These are phyloP conservation scores for Globisporangium nunn DNA, from an alignment of 352 stramenopile species.

Conservation along the genomic window DNA sequence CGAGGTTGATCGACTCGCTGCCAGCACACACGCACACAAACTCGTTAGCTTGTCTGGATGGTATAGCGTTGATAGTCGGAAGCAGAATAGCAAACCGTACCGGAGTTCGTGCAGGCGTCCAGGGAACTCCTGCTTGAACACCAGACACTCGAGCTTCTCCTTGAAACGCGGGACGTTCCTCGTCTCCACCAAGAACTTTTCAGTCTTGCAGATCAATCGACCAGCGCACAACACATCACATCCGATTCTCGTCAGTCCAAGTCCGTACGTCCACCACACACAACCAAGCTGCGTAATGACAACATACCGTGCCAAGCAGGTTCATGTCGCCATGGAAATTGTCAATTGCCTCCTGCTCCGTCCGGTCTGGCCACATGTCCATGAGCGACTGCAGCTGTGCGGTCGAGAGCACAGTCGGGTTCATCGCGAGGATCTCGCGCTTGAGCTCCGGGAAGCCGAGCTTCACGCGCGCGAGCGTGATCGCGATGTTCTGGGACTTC, in stretches of 20 bases:
- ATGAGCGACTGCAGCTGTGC: constrained; percentile 77
- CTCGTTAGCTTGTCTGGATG: no score
- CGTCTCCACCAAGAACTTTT: constrained; percentile 76
- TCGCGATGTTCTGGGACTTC: constrained; percentile 85
- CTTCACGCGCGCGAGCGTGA: constrained; percentile 76
- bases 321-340: constrained; percentile 58
- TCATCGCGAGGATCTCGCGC: constrained; percentile 68
- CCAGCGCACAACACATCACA: neutral
- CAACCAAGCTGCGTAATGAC: neutral
- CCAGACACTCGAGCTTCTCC: constrained; percentile 64
- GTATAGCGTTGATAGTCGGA: no score
- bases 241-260: neutral
- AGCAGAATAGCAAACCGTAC: constrained; percentile 7
- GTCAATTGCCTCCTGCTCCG: constrained; percentile 64
- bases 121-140: constrained; percentile 84
- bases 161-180: constrained; percentile 59
- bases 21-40: neutral
- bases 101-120: constrained; percentile 65
- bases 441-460: constrained; percentile 62
- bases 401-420: constrained; percentile 63
- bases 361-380: constrained; percentile 78
- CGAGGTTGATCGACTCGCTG: constrained; percentile 62
- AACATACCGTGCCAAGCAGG: constrained; percentile 37
- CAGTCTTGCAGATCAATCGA: constrained; percentile 19
- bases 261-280: neutral